Evolutionary conservation across 148 eudicot genomes (phyloP), one percentile per base, ranked within the genome.

Genomic region (Amaranthus hypochondriacus): DNA sequence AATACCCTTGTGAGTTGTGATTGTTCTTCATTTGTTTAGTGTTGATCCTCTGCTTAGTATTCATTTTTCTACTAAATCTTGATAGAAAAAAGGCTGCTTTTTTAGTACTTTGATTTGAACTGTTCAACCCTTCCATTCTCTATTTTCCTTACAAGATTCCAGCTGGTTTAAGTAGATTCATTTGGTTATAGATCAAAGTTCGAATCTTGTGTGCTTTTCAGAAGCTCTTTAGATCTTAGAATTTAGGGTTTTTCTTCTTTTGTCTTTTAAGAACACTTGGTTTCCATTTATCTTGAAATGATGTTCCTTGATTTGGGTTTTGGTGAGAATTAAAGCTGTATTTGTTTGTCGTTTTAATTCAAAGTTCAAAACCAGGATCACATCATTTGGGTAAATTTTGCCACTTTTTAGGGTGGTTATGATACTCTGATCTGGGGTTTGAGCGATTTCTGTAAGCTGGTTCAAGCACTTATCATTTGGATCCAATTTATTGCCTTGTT

Each of bases 401-500:
- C 51, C 8, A 12, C 42, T 56, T 53, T 64, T 28, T 67, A 55
- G 69, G 47, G 18, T 28, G 39, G 2, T 28, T 28, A 28, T 28
- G 39, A 28, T 10, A 39, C 60, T 71, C 56, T 73, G 76, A 63
- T 81, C 80, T 81, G 78, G 63, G 74, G 39, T 76, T 69, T 80
- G 70, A 70, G 43, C 54, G 61, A 56, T 68, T 69, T 66, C 5
- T 73, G 49, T 21, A 12, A 66, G 76, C 68, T 67, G 73, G 59
- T 62, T 69, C 9, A 56, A 70, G 68, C n/a, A 50, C 52, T 72
- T 15, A 39, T 67, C 47, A 56, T 15, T 39, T 28, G 60, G 55
- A 56, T 75, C 73, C 39, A n/a, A 43, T 64, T 48, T 57, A 44
- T 76, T 56, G 12, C 54, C 55, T 66, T 46, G 50, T 56, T 74